Conservation (phyloP, 805 yeast species). For the Hanseniaspora valbyensis region DNA sequence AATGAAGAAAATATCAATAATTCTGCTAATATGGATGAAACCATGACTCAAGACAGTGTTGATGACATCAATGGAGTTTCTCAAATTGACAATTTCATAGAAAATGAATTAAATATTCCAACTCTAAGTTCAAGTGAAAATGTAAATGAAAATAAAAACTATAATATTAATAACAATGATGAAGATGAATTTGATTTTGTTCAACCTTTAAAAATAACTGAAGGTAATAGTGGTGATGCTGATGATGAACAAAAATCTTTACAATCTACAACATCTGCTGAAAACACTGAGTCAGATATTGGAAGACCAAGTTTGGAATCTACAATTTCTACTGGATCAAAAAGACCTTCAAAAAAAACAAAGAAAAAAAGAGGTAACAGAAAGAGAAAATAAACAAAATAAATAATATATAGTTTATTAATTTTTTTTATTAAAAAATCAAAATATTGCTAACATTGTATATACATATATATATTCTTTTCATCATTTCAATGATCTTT, state of each 20-base stretch:
- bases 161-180: background rate
- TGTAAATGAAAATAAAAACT: background rate
- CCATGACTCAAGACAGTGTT: background rate
- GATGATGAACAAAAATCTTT: background rate
- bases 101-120: background rate
- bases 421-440: no score
- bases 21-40: background rate
- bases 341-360: background rate
- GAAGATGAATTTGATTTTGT: background rate
- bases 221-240: background rate
- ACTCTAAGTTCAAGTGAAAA: background rate
- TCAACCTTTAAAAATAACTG: background rate
- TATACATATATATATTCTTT: no score
- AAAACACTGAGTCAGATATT: background rate
- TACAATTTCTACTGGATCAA: background rate
- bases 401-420: no score
- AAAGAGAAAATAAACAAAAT: slow-evolving; percentile 24
- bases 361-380: slow-evolving; percentile 15
- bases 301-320: slow-evolving; percentile 8
- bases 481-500: no score
- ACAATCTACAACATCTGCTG: background rate
- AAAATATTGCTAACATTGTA: background rate
- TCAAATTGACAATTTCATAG: background rate
- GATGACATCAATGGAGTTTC: background rate
- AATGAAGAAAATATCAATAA: no score